Conservation (phyloP, 176 grass and related monocot genomes). For the Canna indica region DNA sequence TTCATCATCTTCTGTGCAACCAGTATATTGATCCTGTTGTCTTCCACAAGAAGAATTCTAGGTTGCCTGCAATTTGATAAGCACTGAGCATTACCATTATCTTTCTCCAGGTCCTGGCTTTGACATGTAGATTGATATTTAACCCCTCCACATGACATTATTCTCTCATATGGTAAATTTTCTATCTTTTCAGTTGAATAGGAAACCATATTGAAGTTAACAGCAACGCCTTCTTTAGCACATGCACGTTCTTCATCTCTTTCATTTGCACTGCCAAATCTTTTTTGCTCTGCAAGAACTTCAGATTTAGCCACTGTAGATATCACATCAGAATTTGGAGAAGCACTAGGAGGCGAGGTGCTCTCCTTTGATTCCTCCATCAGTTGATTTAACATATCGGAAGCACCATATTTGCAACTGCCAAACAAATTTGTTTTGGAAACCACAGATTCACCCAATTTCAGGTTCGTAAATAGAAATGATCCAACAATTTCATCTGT, state of each 20-base stretch:
- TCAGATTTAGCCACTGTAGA: background rate
- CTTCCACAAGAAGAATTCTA: conserved; percentile 85
- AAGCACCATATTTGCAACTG: conserved; percentile 29
- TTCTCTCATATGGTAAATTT: background rate
- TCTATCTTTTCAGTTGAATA: background rate
- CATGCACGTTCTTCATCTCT: conserved; percentile 28
- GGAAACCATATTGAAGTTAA: background rate
- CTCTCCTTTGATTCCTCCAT: conserved; percentile 28
- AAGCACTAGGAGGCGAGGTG: conserved; percentile 12
- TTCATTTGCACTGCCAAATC: conserved; percentile 14
- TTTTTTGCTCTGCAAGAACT: background rate
- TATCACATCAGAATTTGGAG: conserved; percentile 19
- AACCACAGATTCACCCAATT: conserved; percentile 25
- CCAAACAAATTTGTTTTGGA: conserved; percentile 23
- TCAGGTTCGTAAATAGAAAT: conserved; percentile 68
- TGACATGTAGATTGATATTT: conserved; percentile 11
- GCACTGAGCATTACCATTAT: conserved; percentile 41
- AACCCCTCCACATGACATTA: conserved; percentile 27
- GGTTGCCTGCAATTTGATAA: conserved; percentile 23
- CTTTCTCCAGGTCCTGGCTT: conserved; percentile 20
- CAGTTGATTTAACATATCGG: conserved; percentile 19
- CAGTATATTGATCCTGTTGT: conserved; percentile 86
- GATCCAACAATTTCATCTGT: conserved; percentile 50
- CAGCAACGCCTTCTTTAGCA: conserved; percentile 18
- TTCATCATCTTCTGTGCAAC: conserved; percentile 87